Base-by-base conservation (phyloP, 2,329 filamentous ascomycete species). In the Verticillium dahliae region DNA sequence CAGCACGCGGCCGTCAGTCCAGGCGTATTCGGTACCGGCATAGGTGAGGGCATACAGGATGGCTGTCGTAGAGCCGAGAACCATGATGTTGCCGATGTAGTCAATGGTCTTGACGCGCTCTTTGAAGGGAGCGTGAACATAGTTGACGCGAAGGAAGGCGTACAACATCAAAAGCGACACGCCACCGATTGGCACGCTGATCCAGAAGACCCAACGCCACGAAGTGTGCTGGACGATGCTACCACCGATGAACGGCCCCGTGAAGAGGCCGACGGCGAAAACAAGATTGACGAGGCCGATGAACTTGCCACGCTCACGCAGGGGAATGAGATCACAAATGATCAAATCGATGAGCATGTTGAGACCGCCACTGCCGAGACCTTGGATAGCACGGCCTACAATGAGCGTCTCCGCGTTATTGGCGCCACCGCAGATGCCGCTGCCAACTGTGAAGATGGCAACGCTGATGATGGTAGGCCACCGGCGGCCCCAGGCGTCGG, bases 1-100 rank as follows among this genome's bases (percentile, higher is more conserved):
- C 4, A 15, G 38, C 38, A 4, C 38, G 15, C 38, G 38, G 13
- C 38, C 75, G 27, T 31, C 27, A 31, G 27, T 31, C 92, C 92
- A 96, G 1, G 92, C 88, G 65, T 85, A 85, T 31, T 81, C 80
- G 60, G 91, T 84, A 58, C 91, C 92, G 59, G 61, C 69, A 34
- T 62, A 70, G 4, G 64, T 66, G 13, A 70, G 50, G 2, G 74
- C 60, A 13, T 77, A 67, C 15, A 75, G 73, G 3, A 74, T 64
- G 6, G 76, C 67, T 0, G 73, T 69, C 9, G 73, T 69, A 0
- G 73, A 71, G 0, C 65, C 70, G 1, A 76, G 73, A 34, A 81
- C 70, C 0, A 81, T 60, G 15, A 65, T 57, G 27, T 76, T 79
- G 1, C 79, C 80, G 0, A 72, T 57, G 45, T 68, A 76, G 63